Percentiles rank a stretch among this genome's conserved stretches.
Conservation (phyloP, 371 early-diverging fungal genomes). For the Gilbertella persicaria region DNA sequence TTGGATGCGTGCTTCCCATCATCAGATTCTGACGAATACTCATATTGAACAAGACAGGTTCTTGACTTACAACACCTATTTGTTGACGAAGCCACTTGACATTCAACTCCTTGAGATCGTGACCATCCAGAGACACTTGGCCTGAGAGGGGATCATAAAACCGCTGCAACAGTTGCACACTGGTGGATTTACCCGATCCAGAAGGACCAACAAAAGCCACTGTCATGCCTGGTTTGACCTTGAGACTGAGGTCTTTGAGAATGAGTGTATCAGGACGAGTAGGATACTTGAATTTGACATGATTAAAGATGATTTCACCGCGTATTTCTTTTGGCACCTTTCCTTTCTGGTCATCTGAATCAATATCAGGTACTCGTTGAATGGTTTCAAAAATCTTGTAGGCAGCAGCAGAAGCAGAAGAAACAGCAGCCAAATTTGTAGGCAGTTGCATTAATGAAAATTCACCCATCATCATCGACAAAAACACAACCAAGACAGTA, state of each 20-base stretch:
- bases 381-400: slow-evolving; percentile 72
- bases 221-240: slow-evolving; percentile 60
- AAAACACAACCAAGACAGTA: slow-evolving; percentile 66
- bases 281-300: slow-evolving; percentile 71
- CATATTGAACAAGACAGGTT: slow-evolving; percentile 73
- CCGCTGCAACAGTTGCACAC: slow-evolving; percentile 61
- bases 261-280: slow-evolving; percentile 59
- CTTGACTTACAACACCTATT: slow-evolving; percentile 73
- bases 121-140: slow-evolving; percentile 57
- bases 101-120: slow-evolving; percentile 50
- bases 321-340: slow-evolving; percentile 22
- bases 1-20: slow-evolving; percentile 44
- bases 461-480: slow-evolving; percentile 68
- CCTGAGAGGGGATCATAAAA: slow-evolving; percentile 66
- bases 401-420: slow-evolving; percentile 69
- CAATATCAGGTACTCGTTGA: slow-evolving; percentile 71
- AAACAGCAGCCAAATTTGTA: slow-evolving; percentile 63
- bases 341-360: slow-evolving; percentile 50
- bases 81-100: slow-evolving; percentile 58
- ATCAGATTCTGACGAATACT: slow-evolving; percentile 75
- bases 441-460: slow-evolving; percentile 43
- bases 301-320: slow-evolving; percentile 58
- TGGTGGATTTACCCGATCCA: slow-evolving; percentile 74
- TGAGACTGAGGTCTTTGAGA: slow-evolving; percentile 55
- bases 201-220: slow-evolving; percentile 69